Conservation (phyloP, 345 rosid species). For the Sonneratia caseolaris region DNA sequence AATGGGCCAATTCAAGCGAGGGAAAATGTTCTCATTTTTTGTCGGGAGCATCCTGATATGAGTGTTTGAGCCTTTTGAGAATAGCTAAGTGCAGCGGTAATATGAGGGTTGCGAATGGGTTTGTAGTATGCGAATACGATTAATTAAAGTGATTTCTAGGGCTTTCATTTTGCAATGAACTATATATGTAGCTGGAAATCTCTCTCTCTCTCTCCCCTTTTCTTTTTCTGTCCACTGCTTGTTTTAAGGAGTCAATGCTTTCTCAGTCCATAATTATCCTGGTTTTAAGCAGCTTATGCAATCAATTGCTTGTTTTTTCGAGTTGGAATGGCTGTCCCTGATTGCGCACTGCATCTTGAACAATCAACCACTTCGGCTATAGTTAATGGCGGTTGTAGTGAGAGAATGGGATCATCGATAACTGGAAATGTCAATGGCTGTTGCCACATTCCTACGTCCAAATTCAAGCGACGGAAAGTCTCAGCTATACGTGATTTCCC, state of each 20-base stretch:
- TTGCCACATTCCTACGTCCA: conserved; percentile 12
- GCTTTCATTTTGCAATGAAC: neutral
- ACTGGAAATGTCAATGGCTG: conserved; percentile 22
- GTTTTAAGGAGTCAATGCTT: neutral
- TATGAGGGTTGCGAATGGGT: neutral
- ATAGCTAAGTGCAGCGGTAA: neutral
- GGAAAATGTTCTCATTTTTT: neutral
- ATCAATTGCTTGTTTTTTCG: conserved; percentile 7
- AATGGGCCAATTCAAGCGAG: neutral
- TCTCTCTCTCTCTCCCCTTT: no score
- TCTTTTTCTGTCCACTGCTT: neutral
- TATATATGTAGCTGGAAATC: no score
- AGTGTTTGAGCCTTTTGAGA: neutral
- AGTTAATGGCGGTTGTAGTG: conserved; percentile 18
- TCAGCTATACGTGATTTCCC: conserved; percentile 46
- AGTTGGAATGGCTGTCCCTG: conserved; percentile 31
- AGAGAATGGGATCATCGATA: conserved; percentile 13
- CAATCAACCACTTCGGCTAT: conserved; percentile 21
- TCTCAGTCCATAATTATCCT: neutral
- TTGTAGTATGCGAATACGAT: neutral
- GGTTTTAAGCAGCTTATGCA: conserved; percentile 3
- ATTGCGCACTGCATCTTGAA: conserved; percentile 22
- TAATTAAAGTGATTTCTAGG: neutral
- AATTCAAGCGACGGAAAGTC: conserved; percentile 34
- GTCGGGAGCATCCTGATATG: neutral